These are phyloP conservation scores for Salix arbutifolia DNA, from an alignment of 345 rosid species.

Conservation along the genomic window DNA sequence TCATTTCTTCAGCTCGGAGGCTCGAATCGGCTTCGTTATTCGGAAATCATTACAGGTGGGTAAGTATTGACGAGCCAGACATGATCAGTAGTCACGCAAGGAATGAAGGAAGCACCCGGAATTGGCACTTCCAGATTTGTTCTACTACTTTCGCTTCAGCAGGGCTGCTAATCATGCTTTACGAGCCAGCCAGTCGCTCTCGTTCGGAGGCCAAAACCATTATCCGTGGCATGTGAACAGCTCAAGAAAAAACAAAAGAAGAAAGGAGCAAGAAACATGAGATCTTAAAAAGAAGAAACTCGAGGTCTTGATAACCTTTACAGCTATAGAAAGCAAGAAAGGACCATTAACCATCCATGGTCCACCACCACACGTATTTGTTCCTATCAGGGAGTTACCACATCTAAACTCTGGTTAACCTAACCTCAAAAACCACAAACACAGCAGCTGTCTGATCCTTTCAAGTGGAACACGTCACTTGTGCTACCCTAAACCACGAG, in stretches of 20 bases:
- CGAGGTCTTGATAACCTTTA: constrained; percentile 15
- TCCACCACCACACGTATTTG: constrained; percentile 10
- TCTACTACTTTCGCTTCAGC: not conserved
- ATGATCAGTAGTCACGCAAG: not conserved
- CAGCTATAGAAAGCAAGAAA: constrained; percentile 33
- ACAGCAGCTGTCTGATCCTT: not conserved
- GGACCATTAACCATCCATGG: constrained; percentile 14
- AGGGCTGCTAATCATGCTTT: not conserved
- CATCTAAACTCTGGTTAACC: constrained; percentile 2
- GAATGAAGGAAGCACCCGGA: too few relatives aligned
- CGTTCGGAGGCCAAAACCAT: constrained; percentile 1
- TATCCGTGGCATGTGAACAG: constrained; percentile 19
- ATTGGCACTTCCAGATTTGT: not conserved
- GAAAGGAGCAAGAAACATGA: not conserved
- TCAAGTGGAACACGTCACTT: not conserved
- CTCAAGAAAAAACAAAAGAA: constrained; percentile 4
- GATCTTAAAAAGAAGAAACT: not conserved
- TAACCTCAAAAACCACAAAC: not conserved
- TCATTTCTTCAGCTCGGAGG: not conserved
- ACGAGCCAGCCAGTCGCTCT: not conserved
- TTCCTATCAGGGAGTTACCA: not conserved
- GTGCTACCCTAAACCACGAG: not conserved
- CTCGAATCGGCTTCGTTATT: not conserved
- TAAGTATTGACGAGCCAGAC: not conserved
- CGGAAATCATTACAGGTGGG: not conserved